These are phyloP conservation scores for Pseudogymnoascus sp. DNA, from an alignment of 2,329 filamentous ascomycete species.

Conservation along the genomic window DNA sequence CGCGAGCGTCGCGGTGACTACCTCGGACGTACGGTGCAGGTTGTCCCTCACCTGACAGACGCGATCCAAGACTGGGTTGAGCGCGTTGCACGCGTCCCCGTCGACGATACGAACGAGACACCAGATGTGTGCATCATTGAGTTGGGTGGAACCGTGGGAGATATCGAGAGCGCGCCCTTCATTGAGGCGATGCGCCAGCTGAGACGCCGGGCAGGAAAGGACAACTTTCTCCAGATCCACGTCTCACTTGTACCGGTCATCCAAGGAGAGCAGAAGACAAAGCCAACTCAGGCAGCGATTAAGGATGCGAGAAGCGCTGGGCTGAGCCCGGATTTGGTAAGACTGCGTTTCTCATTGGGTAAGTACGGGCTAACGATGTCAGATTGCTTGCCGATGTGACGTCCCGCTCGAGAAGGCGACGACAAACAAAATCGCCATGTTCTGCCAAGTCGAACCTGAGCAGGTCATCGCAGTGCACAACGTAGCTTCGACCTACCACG, in stretches of 20 bases:
- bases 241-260: slow-evolving; percentile 76
- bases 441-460: slow-evolving; percentile 76
- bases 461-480: slow-evolving; percentile 88
- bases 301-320: slow-evolving; percentile 67
- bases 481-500: slow-evolving; percentile 86
- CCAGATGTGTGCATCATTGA: slow-evolving; percentile 90
- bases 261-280: slow-evolving; percentile 77
- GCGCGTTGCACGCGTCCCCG: slow-evolving; percentile 73
- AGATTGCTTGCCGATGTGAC: slow-evolving; percentile 92
- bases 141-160: slow-evolving; percentile 55
- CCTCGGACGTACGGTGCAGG: slow-evolving; percentile 80
- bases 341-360: slow-evolving; percentile 15
- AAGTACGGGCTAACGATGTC: slow-evolving; percentile 14
- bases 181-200: slow-evolving; percentile 80
- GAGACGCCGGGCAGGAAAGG: slow-evolving; percentile 59
- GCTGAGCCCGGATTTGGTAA: slow-evolving; percentile 58
- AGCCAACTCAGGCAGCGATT: slow-evolving; percentile 90
- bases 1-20: slow-evolving; percentile 64
- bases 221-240: slow-evolving; percentile 82
- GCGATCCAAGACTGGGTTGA: slow-evolving; percentile 91
- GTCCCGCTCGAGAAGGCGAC: slow-evolving; percentile 63
- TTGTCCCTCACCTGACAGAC: slow-evolving; percentile 86
- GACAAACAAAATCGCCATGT: slow-evolving; percentile 78
- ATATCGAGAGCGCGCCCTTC: slow-evolving; percentile 83
- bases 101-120: slow-evolving; percentile 72